phyloP scores from a whole-genome alignment of 1,139 yeast genomes.

The Hyphopichia khmerensis region DNA sequence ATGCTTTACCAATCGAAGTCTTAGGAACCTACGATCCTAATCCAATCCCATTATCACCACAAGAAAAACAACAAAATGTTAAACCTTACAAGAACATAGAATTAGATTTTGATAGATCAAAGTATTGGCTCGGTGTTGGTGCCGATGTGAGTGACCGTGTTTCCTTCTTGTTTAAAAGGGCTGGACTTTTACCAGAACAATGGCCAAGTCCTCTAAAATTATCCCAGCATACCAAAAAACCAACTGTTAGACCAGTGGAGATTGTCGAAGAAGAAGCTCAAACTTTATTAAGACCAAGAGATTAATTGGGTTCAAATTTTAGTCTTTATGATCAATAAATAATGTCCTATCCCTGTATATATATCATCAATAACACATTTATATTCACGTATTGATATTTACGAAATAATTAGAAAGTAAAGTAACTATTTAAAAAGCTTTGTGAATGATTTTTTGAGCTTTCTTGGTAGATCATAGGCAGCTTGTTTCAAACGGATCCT shows the following conservation, averaged over 20 bases:
- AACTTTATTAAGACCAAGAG: constrained; percentile 35
- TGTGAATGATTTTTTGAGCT: not conserved
- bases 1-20: constrained; percentile 88
- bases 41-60: constrained; percentile 67
- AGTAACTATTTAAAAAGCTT: too few species aligned
- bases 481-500: too few species aligned
- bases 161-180: constrained; percentile 72
- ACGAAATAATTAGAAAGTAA: too few species aligned
- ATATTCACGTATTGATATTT: not conserved
- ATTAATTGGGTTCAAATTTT: constrained; percentile 8
- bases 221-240: constrained; percentile 33
- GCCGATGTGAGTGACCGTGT: constrained; percentile 92
- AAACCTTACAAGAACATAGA: constrained; percentile 75
- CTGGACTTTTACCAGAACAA: constrained; percentile 69
- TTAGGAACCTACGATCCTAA: constrained; percentile 90
- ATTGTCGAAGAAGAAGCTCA: constrained; percentile 33
- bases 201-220: constrained; percentile 59
- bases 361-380: constrained; percentile 1
- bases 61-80: constrained; percentile 49
- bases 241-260: constrained; percentile 25
- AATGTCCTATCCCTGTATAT: constrained; percentile 7
- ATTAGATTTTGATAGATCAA: constrained; percentile 86
- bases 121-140: constrained; percentile 98
- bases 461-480: too few species aligned
- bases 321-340: not conserved